Conservation (phyloP, 306 rosid genomes). For the Ammopiptanthus mongolicus region DNA sequence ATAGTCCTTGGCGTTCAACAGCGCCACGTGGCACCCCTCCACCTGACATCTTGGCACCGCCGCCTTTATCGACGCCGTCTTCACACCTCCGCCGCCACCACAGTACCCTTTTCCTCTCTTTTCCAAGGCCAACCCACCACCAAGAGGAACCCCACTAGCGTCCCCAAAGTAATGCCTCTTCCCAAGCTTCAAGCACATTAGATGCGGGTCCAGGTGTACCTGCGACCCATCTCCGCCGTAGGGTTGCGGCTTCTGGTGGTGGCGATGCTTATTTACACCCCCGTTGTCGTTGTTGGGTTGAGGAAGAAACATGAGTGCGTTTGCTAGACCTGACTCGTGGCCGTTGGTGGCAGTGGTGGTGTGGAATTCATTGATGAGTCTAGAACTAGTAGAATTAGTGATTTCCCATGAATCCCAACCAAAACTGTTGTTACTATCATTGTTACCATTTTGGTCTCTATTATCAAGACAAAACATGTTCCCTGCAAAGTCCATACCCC, state of each 20-base stretch:
- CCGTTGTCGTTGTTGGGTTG: not conserved
- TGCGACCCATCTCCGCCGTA: constrained; percentile 40
- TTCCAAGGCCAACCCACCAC: constrained; percentile 25
- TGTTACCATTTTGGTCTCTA: constrained; percentile 41
- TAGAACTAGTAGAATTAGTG: constrained; percentile 20
- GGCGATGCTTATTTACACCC: not conserved
- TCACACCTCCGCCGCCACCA: not conserved
- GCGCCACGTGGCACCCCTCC: constrained; percentile 87
- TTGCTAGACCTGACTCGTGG: constrained; percentile 5
- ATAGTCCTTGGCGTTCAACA: constrained; percentile 76
- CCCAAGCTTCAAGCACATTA: constrained; percentile 83
- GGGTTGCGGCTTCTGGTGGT: not conserved
- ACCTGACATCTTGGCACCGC: constrained; percentile 79
- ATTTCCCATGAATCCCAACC: constrained; percentile 60
- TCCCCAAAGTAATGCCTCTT: constrained; percentile 93
- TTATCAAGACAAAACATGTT: constrained; percentile 47
- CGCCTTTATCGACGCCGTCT: not conserved
- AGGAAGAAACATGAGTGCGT: constrained; percentile 27
- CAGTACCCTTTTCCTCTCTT: constrained; percentile 43
- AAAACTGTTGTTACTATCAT: constrained; percentile 14
- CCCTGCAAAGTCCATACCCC: constrained; percentile 56
- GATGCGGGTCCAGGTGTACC: constrained; percentile 66
- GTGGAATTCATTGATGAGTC: constrained; percentile 11
- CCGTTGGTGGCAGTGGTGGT: not conserved
- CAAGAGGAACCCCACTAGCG: constrained; percentile 7